phyloP scores from a whole-genome alignment of 140 eudicot species.

The Flaveria floridana region DNA sequence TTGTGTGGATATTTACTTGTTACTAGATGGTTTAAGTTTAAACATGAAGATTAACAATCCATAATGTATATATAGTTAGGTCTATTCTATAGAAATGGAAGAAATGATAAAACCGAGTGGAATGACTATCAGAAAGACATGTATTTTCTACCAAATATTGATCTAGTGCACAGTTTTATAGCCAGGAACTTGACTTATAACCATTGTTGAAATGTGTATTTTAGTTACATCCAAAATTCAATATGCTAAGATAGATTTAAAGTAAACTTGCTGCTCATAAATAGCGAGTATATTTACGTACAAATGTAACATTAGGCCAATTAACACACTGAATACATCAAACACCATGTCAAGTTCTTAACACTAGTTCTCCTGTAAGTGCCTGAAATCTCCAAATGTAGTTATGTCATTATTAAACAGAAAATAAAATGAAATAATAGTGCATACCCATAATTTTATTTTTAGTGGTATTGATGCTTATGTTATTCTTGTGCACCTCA shows the following conservation, averaged over 20 bases:
- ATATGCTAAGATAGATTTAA: neutral
- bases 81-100: neutral
- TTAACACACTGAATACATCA: too few species aligned
- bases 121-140: neutral
- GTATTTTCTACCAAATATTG: neutral
- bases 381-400: too few species aligned
- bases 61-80: neutral
- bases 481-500: too few species aligned
- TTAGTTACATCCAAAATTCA: neutral
- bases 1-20: constrained; percentile 40
- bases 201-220: neutral
- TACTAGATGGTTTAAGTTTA: constrained; percentile 47
- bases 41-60: constrained; percentile 40
- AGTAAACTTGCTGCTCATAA: neutral
- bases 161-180: neutral
- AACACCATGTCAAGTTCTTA: too few species aligned
- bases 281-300: too few species aligned
- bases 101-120: constrained; percentile 1
- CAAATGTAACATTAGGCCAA: too few species aligned
- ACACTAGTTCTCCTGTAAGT: too few species aligned
- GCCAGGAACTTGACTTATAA: neutral
- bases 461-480: too few species aligned
- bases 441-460: too few species aligned
- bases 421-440: too few species aligned
- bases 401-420: too few species aligned